Evolutionary conservation across 495 filamentous ascomycete genomes (phyloP).

Genomic region (Rhypophila decipiens): DNA sequence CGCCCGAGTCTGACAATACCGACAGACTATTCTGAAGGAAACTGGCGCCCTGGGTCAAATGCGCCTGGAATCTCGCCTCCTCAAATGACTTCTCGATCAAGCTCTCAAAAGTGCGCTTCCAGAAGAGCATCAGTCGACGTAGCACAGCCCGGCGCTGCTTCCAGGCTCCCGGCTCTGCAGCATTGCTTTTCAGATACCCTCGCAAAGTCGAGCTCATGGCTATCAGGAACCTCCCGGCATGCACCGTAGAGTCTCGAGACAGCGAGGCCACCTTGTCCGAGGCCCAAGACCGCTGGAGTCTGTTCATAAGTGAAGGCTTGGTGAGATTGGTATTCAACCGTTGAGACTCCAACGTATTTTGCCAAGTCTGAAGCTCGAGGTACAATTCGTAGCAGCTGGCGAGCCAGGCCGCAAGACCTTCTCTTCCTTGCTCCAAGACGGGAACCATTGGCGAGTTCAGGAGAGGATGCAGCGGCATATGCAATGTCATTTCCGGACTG

Average conservation of each 20-base stretch:
- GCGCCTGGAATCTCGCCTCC: constrained; percentile 49
- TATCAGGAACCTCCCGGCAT: constrained; percentile 35
- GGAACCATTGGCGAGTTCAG: constrained; percentile 54
- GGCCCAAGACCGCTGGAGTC: constrained; percentile 61
- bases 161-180: constrained; percentile 19
- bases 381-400: constrained; percentile 44
- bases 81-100: constrained; percentile 38
- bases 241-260: constrained; percentile 57
- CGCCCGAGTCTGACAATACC: constrained; percentile 11
- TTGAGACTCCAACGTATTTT: constrained; percentile 25
- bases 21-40: constrained; percentile 20
- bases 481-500: constrained; percentile 19
- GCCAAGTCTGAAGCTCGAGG: constrained; percentile 33
- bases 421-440: constrained; percentile 23
- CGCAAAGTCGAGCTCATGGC: constrained; percentile 27
- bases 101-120: constrained; percentile 50
- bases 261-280: constrained; percentile 51
- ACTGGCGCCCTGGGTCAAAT: constrained; percentile 34
- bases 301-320: constrained; percentile 59
- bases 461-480: constrained; percentile 59
- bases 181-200: constrained; percentile 22
- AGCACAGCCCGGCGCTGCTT: constrained; percentile 31
- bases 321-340: constrained; percentile 27
- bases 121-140: constrained; percentile 46
- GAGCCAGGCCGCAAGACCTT: constrained; percentile 37